A percentile compares a stretch with the other conserved stretches of the same genome.
Conservation (phyloP, 164 flowering plant species). For the Magnolia kwangsiensis region DNA sequence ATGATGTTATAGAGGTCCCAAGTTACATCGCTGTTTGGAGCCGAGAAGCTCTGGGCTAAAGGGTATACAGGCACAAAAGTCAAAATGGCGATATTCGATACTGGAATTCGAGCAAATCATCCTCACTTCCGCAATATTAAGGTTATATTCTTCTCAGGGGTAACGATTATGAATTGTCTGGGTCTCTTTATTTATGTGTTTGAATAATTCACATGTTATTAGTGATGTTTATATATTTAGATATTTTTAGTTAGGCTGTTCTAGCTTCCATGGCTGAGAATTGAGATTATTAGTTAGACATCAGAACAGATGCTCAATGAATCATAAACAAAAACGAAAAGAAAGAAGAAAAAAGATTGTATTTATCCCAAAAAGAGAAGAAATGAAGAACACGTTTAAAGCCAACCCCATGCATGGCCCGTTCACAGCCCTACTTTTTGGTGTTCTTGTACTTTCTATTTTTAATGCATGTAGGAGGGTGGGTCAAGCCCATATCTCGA, state of each 20-base stretch:
- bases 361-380: not conserved
- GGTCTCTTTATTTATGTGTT: not conserved
- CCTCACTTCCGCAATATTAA: slow-evolving; percentile 97
- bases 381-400: not conserved
- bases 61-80: slow-evolving; percentile 91
- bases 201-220: not conserved
- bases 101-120: slow-evolving; percentile 93
- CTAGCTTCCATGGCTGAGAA: not conserved
- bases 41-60: slow-evolving; percentile 78
- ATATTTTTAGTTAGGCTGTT: not conserved
- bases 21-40: slow-evolving; percentile 94
- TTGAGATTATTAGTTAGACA: not conserved
- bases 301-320: not conserved
- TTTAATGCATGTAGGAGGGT: no score
- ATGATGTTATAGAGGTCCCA: slow-evolving; percentile 69
- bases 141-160: slow-evolving; percentile 31
- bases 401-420: no score
- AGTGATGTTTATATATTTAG: not conserved
- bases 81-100: slow-evolving; percentile 97
- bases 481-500: not conserved
- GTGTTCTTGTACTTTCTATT: no score
- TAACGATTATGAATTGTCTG: not conserved
- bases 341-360: not conserved
- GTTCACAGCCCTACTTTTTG: no score
- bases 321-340: not conserved